phyloP scores from a whole-genome alignment of 2,329 filamentous ascomycete species.

The Ceratocystis colombiana region DNA sequence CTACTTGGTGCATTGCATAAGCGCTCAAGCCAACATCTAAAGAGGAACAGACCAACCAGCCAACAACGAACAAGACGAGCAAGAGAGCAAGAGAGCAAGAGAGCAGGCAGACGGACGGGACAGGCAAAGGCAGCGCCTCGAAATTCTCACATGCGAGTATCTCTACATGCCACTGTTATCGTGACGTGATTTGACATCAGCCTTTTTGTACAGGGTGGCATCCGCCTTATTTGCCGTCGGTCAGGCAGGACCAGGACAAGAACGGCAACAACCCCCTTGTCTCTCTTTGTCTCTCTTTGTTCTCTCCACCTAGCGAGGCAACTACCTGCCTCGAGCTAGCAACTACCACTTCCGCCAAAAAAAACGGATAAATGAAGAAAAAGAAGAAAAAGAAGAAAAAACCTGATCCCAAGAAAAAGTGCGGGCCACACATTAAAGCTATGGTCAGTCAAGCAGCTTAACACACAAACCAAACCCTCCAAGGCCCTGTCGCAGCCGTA shows the following conservation, averaged over 20 bases:
- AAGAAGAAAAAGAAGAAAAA: neutral
- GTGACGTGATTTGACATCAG: neutral
- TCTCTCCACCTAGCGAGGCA: no score
- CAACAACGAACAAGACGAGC: neutral
- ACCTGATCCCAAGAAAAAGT: neutral
- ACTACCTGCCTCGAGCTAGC: no score
- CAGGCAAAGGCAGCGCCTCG: neutral
- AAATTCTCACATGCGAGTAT: neutral
- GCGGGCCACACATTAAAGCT: constrained; percentile 6
- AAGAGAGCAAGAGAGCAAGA: neutral
- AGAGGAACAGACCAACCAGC: neutral
- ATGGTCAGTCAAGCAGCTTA: neutral
- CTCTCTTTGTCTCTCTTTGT: no score
- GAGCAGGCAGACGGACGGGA: neutral
- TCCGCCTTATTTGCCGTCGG: neutral
- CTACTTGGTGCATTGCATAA: constrained; percentile 23
- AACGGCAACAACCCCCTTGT: no score
- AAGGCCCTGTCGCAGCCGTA: neutral
- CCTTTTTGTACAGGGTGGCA: neutral
- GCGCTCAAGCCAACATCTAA: constrained; percentile 4
- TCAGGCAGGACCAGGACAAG: neutral
- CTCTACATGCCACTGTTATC: neutral
- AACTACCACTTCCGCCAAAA: no score
- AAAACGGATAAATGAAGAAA: no score
- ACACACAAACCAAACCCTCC: neutral